Evolutionary conservation across 176 grass and related monocot genomes (phyloP), one percentile per base, ranked within the genome.

Genomic region (Olyra latifolia): DNA sequence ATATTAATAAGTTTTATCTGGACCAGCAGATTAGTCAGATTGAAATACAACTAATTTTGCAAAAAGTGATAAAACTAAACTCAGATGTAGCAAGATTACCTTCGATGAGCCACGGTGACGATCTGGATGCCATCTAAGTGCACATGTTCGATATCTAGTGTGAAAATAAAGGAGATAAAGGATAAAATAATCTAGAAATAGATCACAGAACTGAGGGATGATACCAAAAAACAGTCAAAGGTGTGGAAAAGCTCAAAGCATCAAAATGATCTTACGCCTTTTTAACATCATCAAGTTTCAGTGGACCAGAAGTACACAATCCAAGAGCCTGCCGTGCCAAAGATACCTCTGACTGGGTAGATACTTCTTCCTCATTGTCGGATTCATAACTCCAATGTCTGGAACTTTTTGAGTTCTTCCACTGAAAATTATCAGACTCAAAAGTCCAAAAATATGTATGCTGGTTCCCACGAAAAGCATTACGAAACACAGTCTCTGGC

Each of bases 211-310:
- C 13, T 83, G 46, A 79, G 56, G 19, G 23, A 72, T 55, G 74
- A 59, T 75, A 16, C 68, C 46, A 25, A 15, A 39, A 79, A 53
- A 3, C 19, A 71, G 16, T 25, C 19, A 80, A 83, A 62, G 62
- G 8, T 47, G 76, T 15, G 47, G 49, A 81, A 49, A 79, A 64
- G 24, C 20, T 57, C 29, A 62, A 28, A 72, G 69, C 43, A 62
- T 41, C 43, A 45, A 27, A 45, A 27, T 50, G 28, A 73, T 87
- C 95, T 95, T 95, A 98, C 90, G 92, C 95, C 48, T 56, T 93
- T 93, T 98, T 98, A 76, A 98, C 95, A 75, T 98, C 92, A 75
- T 98, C 83, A n/a, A 93, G 81, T 85, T 91, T 98, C 78, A 98
- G 67, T 24, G 92, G 84, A 12, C 90, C 95, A 72, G 78, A 88